Conservation (phyloP, 805 yeast genomes). For the Schizosaccharomyces japonicus region DNA sequence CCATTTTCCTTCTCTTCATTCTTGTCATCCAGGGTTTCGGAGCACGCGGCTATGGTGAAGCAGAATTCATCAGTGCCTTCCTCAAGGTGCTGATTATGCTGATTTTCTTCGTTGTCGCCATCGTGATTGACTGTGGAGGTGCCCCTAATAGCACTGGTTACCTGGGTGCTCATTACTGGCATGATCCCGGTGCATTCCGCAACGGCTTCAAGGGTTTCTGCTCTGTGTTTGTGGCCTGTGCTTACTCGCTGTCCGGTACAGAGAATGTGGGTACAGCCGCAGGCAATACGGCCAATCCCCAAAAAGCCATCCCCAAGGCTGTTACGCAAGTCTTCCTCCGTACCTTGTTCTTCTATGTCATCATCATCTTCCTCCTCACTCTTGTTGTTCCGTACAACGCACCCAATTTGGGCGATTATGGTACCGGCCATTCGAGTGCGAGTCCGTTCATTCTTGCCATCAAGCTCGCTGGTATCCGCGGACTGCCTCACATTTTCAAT, state of each 20-base stretch:
- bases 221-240: constrained; percentile 41
- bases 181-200: constrained; percentile 43
- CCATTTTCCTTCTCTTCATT: constrained; percentile 27
- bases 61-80: constrained; percentile 31
- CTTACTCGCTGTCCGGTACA: constrained; percentile 36
- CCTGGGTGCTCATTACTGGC: constrained; percentile 32
- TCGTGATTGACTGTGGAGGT: constrained; percentile 32
- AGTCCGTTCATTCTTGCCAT: constrained; percentile 64
- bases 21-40: constrained; percentile 20
- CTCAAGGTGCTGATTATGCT: constrained; percentile 31
- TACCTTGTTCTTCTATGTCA: constrained; percentile 38
- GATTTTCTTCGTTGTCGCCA: constrained; percentile 35
- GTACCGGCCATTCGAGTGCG: constrained; percentile 35
- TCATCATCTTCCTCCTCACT: constrained; percentile 28
- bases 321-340: constrained; percentile 57
- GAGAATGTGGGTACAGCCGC: constrained; percentile 46
- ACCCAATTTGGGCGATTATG: constrained; percentile 23
- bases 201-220: constrained; percentile 39
- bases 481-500: constrained; percentile 41
- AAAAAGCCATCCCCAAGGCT: constrained; percentile 37
- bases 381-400: constrained; percentile 40
- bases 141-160: constrained; percentile 25
- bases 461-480: constrained; percentile 35
- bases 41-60: constrained; percentile 34
- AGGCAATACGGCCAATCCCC: constrained; percentile 42